phyloP scores from a whole-genome alignment of 331 rosid species.

The Malus hybrid region DNA sequence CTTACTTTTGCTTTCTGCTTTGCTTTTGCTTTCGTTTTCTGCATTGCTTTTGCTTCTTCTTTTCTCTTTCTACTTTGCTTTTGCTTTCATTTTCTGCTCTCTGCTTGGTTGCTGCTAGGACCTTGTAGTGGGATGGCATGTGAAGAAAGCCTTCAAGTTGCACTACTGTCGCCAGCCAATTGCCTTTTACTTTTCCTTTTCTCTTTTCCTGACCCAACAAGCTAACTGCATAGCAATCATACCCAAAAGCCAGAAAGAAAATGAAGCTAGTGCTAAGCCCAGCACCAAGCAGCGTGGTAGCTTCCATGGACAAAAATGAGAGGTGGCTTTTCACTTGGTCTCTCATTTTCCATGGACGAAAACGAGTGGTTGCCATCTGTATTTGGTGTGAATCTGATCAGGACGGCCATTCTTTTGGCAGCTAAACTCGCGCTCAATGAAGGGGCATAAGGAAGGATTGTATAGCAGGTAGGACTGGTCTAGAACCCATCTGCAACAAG shows the following conservation, averaged over 20 bases:
- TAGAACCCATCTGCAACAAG: slow-evolving; percentile 34
- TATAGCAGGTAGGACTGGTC: slow-evolving; percentile 63
- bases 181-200: no score
- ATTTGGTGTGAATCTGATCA: slow-evolving; percentile 51
- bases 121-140: no score
- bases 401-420: slow-evolving; percentile 73
- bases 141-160: no score
- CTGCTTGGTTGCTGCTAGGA: no score
- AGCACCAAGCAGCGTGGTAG: slow-evolving; percentile 96
- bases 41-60: no score
- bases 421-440: slow-evolving; percentile 67
- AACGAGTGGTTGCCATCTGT: slow-evolving; percentile 67
- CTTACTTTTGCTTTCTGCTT: no score
- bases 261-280: slow-evolving; percentile 85
- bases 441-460: slow-evolving; percentile 44
- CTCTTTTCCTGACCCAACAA: slow-evolving; percentile 59
- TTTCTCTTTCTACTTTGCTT: no score
- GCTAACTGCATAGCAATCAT: slow-evolving; percentile 71
- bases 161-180: no score
- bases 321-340: slow-evolving; percentile 29
- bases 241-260: slow-evolving; percentile 67
- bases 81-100: no score
- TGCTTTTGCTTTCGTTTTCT: no score
- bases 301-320: slow-evolving; percentile 90
- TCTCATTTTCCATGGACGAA: background rate